Base-by-base conservation (phyloP, 768 basidiomycete species). In the Solioccasus polychromus region DNA sequence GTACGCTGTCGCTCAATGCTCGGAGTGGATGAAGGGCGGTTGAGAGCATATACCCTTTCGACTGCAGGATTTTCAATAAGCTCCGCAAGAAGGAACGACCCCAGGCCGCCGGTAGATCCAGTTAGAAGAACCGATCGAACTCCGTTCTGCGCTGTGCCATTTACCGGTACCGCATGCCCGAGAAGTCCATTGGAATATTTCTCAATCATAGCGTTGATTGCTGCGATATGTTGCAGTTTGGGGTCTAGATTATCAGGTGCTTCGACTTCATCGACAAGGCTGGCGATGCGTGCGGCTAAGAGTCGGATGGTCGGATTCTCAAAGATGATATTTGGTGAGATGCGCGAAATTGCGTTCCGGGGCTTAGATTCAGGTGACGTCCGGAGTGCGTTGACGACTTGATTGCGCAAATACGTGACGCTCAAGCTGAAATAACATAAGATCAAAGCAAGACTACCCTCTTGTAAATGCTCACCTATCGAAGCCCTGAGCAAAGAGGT, bases 101-200 rank as follows among this genome's bases (percentile, higher is more conserved):
- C 72, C 1, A 75, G 60, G 9, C 64, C 66, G 8, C 73, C 74
- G 5, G 73, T 75, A 1, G 72, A 68, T 12, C 74, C 73, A 4
- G 74, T 75, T 26, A 75, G 49, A 2, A 55, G 38, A 1, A 41
- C 45, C 2, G 32, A 36, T 19, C 30, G 11, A 15, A 15, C 30
- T 31, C 30, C 11, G n/a, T 31, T n/a, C n/a, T n/a, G n/a, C 30
- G 30, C 5, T 31, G 30, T 9, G 14, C 30, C n/a, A 15, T 15
- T 31, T 5, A 15, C 11, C 30, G n/a, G 14, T 15, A 31, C 30
- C 8, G n/a, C 30, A 31, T 9, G 8, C 11, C 30, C 30, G 30
- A 9, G 11, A 5, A 31, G n/a, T 4, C 30, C 30, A 2, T 1
- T 5, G 22, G 47, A 39, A 25, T 55, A 45, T 20, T 34, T 50